phyloP scores from a whole-genome alignment of 2,329 filamentous ascomycete species.

The Plectosphaerella sp. region DNA sequence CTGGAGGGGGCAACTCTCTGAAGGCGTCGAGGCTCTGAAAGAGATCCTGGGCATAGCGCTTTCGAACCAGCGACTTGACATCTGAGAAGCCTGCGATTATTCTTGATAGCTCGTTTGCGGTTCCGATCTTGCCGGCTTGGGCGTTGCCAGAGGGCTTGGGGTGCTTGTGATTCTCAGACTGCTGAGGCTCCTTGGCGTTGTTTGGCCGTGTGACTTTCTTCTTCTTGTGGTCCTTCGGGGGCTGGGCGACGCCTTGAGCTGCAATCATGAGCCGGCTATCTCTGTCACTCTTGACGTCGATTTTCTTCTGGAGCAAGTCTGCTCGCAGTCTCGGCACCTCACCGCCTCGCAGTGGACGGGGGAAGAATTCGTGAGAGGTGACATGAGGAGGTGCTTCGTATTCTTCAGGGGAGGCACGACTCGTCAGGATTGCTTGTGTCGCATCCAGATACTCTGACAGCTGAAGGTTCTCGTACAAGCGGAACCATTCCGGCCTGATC shows the following conservation, averaged over 20 bases:
- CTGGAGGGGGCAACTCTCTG: not conserved
- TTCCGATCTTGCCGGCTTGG: no score
- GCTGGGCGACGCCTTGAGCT: no score
- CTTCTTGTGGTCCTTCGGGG: no score
- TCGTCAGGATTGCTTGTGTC: conserved; percentile 35
- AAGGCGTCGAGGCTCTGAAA: not conserved
- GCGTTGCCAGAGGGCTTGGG: no score
- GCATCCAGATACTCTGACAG: conserved; percentile 36
- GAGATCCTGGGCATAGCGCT: not conserved
- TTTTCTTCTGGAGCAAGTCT: conserved; percentile 12
- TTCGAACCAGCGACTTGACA: no score
- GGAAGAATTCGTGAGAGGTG: conserved; percentile 12
- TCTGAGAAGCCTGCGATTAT: no score
- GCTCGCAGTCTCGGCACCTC: conserved; percentile 11
- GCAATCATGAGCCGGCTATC: no score
- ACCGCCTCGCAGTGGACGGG: conserved; percentile 10
- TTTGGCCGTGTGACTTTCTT: no score
- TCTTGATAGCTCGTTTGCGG: no score
- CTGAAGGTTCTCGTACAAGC: conserved; percentile 41
- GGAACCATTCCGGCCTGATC: conserved; percentile 41
- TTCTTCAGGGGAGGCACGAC: conserved; percentile 15
- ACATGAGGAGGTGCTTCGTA: conserved; percentile 12
- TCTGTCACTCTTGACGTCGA: not conserved
- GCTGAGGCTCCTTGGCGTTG: no score
- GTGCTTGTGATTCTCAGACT: no score